A percentile compares a stretch with the other conserved stretches of the same genome.
These are phyloP conservation scores for Mycocentrospora acerina DNA, from an alignment of 2,329 filamentous ascomycete genomes.

Conservation along the genomic window DNA sequence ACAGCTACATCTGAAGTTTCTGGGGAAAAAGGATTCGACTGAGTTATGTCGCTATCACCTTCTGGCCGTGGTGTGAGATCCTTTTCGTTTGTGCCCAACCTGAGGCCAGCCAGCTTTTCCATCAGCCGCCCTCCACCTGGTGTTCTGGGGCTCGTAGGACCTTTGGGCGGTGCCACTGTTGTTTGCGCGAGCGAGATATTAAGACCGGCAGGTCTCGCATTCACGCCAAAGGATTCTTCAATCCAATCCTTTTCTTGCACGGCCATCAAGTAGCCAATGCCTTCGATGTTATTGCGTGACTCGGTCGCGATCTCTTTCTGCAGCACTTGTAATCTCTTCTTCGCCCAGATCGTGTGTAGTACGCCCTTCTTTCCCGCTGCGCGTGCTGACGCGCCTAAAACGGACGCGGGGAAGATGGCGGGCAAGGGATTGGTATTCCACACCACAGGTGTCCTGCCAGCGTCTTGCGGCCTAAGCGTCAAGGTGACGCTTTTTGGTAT, in stretches of 20 bases:
- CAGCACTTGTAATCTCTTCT: constrained; percentile 73
- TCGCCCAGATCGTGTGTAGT: constrained; percentile 87
- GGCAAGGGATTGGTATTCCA: constrained; percentile 77
- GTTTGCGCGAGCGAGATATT: constrained; percentile 41
- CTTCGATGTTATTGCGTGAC: constrained; percentile 72
- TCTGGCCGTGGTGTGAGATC: constrained; percentile 57
- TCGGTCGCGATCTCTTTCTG: constrained; percentile 76
- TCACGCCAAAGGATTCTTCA: constrained; percentile 73
- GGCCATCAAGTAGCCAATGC: constrained; percentile 81
- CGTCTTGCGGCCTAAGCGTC: constrained; percentile 52
- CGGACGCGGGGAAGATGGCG: constrained; percentile 76
- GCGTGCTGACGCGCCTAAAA: constrained; percentile 66
- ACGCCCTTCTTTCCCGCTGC: constrained; percentile 76
- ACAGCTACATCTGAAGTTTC: constrained; percentile 65
- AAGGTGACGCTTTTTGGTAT: constrained; percentile 75
- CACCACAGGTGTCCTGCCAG: constrained; percentile 44
- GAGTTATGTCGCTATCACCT: constrained; percentile 18
- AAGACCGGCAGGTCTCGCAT: constrained; percentile 44
- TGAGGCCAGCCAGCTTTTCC: constrained; percentile 79
- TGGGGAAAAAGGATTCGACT: constrained; percentile 58
- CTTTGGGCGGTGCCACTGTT: constrained; percentile 48
- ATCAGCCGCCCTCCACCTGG: constrained; percentile 69
- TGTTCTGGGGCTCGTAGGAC: constrained; percentile 61
- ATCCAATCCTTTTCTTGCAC: constrained; percentile 85
- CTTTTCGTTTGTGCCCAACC: constrained; percentile 70